Evolutionary conservation across 2,329 filamentous ascomycete genomes (phyloP).

Genomic region (Magnaporthiopsis rhizophila): DNA sequence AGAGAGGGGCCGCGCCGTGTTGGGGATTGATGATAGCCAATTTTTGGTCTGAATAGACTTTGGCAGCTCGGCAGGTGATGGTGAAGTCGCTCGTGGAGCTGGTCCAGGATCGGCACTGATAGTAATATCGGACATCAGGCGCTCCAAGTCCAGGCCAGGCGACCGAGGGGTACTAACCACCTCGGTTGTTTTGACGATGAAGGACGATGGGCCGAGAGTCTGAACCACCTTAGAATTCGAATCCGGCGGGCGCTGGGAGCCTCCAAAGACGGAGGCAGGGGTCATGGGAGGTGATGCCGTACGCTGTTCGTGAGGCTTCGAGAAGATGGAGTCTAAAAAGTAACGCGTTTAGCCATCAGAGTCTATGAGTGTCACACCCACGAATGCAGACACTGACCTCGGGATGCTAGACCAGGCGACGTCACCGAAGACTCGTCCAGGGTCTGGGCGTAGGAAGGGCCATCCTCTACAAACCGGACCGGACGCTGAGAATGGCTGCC

Average conservation of each 20-base stretch:
- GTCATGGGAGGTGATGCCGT: slow-evolving; percentile 16
- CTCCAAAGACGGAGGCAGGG: slow-evolving; percentile 11
- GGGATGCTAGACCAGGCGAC: slow-evolving; percentile 21
- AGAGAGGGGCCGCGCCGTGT: slow-evolving; percentile 2
- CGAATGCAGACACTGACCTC: slow-evolving; percentile 20
- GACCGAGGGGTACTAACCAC: slow-evolving; percentile 26
- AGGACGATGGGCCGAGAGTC: slow-evolving; percentile 32
- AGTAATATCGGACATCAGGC: slow-evolving; percentile 26
- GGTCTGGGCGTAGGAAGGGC: slow-evolving; percentile 1
- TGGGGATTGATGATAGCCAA: slow-evolving; percentile 5
- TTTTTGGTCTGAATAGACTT: slow-evolving; percentile 6
- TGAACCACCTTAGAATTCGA: slow-evolving; percentile 25
- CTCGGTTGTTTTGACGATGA: slow-evolving; percentile 32
- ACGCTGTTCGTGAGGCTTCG: slow-evolving; percentile 31
- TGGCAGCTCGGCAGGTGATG: background rate
- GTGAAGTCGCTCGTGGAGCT: slow-evolving; percentile 6
- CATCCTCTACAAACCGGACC: background rate
- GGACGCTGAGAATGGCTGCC: background rate
- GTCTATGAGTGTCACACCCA: background rate
- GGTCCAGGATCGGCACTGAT: slow-evolving; percentile 23
- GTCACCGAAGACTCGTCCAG: slow-evolving; percentile 4
- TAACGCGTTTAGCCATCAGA: slow-evolving; percentile 8
- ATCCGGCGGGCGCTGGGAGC: slow-evolving; percentile 12
- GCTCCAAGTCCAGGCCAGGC: slow-evolving; percentile 24
- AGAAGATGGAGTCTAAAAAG: slow-evolving; percentile 34